phyloP scores from a whole-genome alignment of 139 green algal species.

The Deuterostichococcus epilithicus region DNA sequence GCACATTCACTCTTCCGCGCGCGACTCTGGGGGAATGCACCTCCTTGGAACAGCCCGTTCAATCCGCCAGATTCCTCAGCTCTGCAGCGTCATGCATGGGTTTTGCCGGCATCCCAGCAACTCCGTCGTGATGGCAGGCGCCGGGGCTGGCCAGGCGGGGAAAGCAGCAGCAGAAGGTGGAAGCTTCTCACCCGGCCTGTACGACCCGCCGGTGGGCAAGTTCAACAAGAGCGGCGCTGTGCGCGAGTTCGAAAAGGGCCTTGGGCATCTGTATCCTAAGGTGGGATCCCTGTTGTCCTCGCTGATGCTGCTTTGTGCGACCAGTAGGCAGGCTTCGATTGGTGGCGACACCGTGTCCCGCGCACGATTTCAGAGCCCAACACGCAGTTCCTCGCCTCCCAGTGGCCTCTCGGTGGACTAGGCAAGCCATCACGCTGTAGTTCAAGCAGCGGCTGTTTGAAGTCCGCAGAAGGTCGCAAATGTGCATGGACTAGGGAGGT shows the following conservation, averaged over 20 bases:
- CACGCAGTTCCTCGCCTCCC: too few species aligned
- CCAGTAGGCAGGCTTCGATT: too few species aligned
- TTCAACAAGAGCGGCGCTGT: constrained; percentile 36
- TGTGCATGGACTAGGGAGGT: too few species aligned
- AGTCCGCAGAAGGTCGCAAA: too few species aligned
- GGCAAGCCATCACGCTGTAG: too few species aligned
- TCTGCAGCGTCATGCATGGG: background rate
- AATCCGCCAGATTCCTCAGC: background rate
- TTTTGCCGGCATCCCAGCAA: background rate
- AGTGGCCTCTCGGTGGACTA: too few species aligned
- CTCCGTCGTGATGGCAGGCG: background rate
- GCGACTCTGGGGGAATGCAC: background rate
- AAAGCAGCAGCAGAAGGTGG: background rate
- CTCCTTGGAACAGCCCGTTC: background rate
- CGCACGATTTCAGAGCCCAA: too few species aligned
- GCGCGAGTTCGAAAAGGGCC: constrained; percentile 6
- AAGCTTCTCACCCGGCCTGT: constrained; percentile 2
- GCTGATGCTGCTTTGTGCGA: too few species aligned
- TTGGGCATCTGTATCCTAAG: constrained; percentile 38
- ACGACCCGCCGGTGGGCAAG: constrained; percentile 41
- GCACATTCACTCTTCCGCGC: too few species aligned
- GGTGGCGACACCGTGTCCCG: too few species aligned
- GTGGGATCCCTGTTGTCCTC: constrained; percentile 34
- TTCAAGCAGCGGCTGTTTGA: too few species aligned
- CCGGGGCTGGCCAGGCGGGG: background rate